A percentile compares a stretch with the other conserved stretches of the same genome.
Conservation (phyloP, 2,329 filamentous ascomycete genomes). For the Rhynchosporium agropyri region DNA sequence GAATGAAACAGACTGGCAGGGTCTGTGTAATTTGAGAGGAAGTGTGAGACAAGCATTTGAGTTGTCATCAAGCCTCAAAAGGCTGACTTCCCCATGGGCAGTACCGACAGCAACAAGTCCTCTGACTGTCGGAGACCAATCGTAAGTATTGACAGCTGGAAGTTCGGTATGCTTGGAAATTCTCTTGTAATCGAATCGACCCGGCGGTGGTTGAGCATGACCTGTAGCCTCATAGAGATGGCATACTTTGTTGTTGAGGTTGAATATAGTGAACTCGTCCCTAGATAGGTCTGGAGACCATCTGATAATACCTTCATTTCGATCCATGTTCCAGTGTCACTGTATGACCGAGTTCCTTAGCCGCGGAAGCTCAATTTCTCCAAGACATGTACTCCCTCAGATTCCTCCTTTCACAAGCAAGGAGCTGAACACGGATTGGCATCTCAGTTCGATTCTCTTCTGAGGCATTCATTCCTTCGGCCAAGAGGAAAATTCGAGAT, state of each 20-base stretch:
- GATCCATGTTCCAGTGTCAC: slow-evolving; percentile 36
- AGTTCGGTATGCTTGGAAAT: slow-evolving; percentile 64
- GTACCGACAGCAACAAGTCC: slow-evolving; percentile 76
- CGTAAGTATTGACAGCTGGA: slow-evolving; percentile 65
- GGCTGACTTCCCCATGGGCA: slow-evolving; percentile 72
- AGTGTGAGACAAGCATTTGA: slow-evolving; percentile 67
- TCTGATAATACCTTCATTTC: slow-evolving; percentile 58
- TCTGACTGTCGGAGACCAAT: slow-evolving; percentile 65
- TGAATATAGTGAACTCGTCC: slow-evolving; percentile 67
- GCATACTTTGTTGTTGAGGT: slow-evolving; percentile 63
- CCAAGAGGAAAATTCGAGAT: background rate
- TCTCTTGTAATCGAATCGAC: slow-evolving; percentile 60
- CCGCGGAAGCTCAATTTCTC: background rate
- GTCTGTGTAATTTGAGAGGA: slow-evolving; percentile 72
- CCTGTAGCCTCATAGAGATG: slow-evolving; percentile 66
- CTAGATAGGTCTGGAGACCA: slow-evolving; percentile 64
- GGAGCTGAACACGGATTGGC: background rate
- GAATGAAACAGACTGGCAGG: slow-evolving; percentile 81
- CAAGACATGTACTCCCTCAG: background rate
- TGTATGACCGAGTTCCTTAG: background rate
- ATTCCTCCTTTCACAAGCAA: background rate
- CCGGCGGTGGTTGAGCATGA: slow-evolving; percentile 51
- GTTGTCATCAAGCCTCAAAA: slow-evolving; percentile 72
- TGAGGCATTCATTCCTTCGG: background rate
- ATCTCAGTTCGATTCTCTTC: background rate